These are phyloP conservation scores for Diplodia corticola DNA, from an alignment of 2,329 filamentous ascomycete species.

Conservation along the genomic window DNA sequence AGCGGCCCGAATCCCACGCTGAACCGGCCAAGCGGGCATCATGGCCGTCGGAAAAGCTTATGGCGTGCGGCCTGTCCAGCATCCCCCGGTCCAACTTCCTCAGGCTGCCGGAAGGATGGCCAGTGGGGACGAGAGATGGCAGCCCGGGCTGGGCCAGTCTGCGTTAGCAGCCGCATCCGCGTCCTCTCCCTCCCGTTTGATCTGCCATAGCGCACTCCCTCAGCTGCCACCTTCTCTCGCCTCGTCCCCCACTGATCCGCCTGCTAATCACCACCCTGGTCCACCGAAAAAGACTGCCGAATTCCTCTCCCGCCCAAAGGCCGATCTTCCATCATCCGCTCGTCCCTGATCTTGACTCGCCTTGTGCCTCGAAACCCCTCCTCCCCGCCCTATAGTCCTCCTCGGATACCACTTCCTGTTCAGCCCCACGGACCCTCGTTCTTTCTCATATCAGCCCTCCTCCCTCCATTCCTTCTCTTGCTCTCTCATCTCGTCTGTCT, in stretches of 20 bases:
- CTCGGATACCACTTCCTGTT: background rate
- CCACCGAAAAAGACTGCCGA: background rate
- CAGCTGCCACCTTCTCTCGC: background rate
- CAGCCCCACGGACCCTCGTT: slow-evolving; percentile 4
- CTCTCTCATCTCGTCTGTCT: background rate
- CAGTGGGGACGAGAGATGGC: background rate
- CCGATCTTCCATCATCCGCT: background rate
- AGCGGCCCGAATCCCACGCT: background rate
- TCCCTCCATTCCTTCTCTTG: background rate
- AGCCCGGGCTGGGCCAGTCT: background rate
- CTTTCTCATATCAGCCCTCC: background rate
- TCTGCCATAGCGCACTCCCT: background rate
- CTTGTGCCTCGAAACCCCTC: slow-evolving; percentile 9
- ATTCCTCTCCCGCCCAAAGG: background rate
- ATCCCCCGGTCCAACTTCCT: background rate
- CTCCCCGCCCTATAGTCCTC: background rate
- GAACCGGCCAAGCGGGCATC: background rate
- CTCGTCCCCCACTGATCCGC: slow-evolving; percentile 5
- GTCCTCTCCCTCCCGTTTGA: background rate
- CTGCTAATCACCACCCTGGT: slow-evolving; percentile 5
- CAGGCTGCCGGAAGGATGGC: background rate
- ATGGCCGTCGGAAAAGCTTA: background rate
- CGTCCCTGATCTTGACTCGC: slow-evolving; percentile 8
- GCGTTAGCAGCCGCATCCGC: background rate
- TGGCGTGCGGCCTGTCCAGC: background rate